A percentile compares a stretch with the other conserved stretches of the same genome.
Conservation (phyloP, 2,329 filamentous ascomycete species). For the Fusarium floridanum region DNA sequence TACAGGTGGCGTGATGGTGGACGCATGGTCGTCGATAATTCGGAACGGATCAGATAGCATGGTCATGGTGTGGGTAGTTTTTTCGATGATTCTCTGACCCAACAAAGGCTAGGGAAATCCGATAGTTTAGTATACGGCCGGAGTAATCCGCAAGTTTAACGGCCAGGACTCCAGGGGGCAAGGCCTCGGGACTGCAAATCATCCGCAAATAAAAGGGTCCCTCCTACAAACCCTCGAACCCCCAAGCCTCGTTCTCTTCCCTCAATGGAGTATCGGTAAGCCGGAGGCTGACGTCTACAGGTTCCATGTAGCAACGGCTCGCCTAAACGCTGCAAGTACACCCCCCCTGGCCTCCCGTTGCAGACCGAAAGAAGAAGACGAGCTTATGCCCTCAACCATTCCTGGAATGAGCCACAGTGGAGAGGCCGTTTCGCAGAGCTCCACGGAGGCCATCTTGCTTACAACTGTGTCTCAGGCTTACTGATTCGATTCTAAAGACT, state of each 20-base stretch:
- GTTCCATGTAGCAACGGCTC: not conserved
- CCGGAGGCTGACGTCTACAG: conserved; percentile 7
- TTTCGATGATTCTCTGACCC: not conserved
- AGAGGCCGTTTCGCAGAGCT: not conserved
- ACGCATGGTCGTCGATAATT: not conserved
- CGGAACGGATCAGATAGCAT: conserved; percentile 12
- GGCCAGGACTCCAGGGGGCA: not conserved
- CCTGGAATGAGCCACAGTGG: conserved; percentile 3
- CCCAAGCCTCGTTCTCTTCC: conserved; percentile 20
- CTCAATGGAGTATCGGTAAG: conserved; percentile 27
- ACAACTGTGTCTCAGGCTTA: not conserved
- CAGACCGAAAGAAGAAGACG: not conserved
- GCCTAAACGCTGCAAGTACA: not conserved
- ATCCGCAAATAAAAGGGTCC: conserved; percentile 2
- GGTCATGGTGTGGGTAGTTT: not conserved
- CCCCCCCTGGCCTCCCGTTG: not conserved
- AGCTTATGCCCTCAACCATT: not conserved
- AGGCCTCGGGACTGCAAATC: not conserved
- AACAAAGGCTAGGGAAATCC: not conserved
- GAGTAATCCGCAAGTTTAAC: conserved; percentile 14
- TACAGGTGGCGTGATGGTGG: not conserved
- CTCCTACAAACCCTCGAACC: not conserved
- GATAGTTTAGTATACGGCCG: not conserved
- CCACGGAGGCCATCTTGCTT: conserved; percentile 1
- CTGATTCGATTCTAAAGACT: not conserved